These are phyloP conservation scores for Trypanosoma rangeli DNA, from an alignment of 208 protist genomes.

Conservation along the genomic window DNA sequence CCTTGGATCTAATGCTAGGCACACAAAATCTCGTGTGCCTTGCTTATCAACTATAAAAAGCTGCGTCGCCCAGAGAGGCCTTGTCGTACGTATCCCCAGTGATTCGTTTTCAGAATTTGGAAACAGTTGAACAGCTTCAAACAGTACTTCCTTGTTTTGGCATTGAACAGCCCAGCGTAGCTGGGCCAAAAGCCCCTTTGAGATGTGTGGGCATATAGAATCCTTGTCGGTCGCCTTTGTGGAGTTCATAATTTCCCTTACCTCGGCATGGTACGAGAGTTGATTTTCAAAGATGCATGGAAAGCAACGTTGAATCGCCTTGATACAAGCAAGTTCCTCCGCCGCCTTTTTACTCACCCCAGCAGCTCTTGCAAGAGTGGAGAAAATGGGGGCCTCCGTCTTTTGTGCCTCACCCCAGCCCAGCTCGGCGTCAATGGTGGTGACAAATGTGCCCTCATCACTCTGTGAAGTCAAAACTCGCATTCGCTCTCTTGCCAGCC, in stretches of 20 bases:
- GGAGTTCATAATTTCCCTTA: constrained; percentile 39
- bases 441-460: constrained; percentile 25
- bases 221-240: constrained; percentile 27
- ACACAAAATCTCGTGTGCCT: constrained; percentile 25
- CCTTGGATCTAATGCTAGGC: constrained; percentile 41
- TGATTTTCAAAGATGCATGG: constrained; percentile 61
- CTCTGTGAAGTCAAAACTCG: constrained; percentile 14
- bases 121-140: constrained; percentile 31
- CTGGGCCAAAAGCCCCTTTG: constrained; percentile 40
- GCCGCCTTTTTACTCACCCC: constrained; percentile 38
- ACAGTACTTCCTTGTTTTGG: constrained; percentile 23
- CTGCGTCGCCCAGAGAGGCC: constrained; percentile 36
- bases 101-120: constrained; percentile 42
- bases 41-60: constrained; percentile 25
- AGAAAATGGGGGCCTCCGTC: not conserved
- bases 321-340: constrained; percentile 40
- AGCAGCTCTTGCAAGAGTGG: constrained; percentile 27
- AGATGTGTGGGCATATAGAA: constrained; percentile 38
- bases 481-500: constrained; percentile 41
- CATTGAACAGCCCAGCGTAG: constrained; percentile 49
- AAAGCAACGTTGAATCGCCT: constrained; percentile 56
- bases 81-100: constrained; percentile 45
- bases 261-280: constrained; percentile 54
- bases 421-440: constrained; percentile 27
- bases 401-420: not conserved